phyloP scores from a whole-genome alignment of 345 rosid genomes.

The Stellera chamaejasme region DNA sequence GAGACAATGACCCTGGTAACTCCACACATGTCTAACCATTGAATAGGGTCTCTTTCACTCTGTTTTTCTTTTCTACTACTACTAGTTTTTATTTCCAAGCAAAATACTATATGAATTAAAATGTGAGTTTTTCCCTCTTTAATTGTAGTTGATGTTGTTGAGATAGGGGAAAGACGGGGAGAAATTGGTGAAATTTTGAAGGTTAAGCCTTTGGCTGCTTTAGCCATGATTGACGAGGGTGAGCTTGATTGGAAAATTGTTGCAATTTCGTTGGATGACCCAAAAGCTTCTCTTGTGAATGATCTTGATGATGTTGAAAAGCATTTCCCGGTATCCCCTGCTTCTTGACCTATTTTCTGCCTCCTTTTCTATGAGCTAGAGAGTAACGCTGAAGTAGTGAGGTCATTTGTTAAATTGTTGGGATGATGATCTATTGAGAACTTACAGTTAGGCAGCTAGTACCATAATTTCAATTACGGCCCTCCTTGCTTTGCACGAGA shows the following conservation, averaged over 20 bases:
- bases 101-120: not conserved
- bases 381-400: too few relatives aligned
- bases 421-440: too few relatives aligned
- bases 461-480: too few relatives aligned
- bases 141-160: constrained; percentile 81
- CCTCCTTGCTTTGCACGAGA: too few relatives aligned
- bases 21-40: not conserved
- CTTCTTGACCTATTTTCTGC: not conserved
- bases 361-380: too few relatives aligned
- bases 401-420: too few relatives aligned
- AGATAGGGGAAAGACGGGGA: constrained; percentile 67
- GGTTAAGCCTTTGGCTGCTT: constrained; percentile 82
- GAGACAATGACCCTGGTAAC: constrained; percentile 92
- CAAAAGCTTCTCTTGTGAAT: constrained; percentile 85
- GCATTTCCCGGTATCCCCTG: constrained; percentile 73
- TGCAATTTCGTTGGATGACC: constrained; percentile 88
- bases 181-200: constrained; percentile 70
- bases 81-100: not conserved
- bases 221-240: constrained; percentile 98
- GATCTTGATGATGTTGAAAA: constrained; percentile 85
- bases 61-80: not conserved
- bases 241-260: constrained; percentile 99
- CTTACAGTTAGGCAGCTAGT: too few relatives aligned
- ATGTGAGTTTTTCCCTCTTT: not conserved
- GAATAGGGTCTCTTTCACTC: not conserved